A percentile compares a stretch with the other conserved stretches of the same genome.
These are phyloP conservation scores for Fusarium poae DNA, from an alignment of 2,329 filamentous ascomycete species.

Conservation along the genomic window DNA sequence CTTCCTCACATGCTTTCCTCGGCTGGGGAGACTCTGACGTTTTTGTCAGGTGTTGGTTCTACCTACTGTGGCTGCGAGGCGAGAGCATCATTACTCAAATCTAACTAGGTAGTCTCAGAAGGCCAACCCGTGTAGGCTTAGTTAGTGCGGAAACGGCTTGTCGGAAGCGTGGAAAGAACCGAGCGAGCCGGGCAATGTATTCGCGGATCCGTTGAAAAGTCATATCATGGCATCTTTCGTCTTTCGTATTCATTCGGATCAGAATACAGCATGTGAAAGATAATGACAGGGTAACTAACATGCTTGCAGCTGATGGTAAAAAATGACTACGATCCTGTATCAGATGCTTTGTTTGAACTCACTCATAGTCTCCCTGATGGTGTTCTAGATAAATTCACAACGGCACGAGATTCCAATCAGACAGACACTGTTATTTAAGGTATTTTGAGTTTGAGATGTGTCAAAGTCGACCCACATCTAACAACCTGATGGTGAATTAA, in stretches of 20 bases:
- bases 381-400: background rate
- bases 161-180: background rate
- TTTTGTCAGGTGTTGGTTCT: background rate
- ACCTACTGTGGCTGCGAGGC: background rate
- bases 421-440: background rate
- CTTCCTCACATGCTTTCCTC: background rate
- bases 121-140: background rate
- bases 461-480: background rate
- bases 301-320: background rate
- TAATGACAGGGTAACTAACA: background rate
- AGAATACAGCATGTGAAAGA: background rate
- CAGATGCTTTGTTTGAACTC: background rate
- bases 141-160: background rate
- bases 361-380: background rate
- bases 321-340: background rate
- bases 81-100: background rate
- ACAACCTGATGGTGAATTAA: background rate
- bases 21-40: background rate
- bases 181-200: background rate
- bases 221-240: background rate
- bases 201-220: background rate
- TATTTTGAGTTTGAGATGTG: background rate
- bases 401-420: background rate
- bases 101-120: background rate
- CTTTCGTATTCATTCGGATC: background rate